Conservation (phyloP, 345 rosid genomes). For the Aquilaria yunnanensis region DNA sequence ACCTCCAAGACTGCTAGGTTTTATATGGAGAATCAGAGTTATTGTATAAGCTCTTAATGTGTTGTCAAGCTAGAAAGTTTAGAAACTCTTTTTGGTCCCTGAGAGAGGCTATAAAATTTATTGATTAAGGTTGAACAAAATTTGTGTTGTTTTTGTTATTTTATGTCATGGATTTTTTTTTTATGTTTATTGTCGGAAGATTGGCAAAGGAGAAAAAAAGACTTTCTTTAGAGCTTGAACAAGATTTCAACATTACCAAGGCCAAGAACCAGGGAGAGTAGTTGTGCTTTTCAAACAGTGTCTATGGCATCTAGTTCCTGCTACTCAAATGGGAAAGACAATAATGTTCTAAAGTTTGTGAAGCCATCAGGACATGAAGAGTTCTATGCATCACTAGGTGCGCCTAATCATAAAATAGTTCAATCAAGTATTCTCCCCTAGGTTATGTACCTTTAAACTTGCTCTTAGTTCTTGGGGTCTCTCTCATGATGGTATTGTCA, state of each 20-base stretch:
- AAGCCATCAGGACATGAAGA: too few relatives aligned
- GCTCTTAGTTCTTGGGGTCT: too few relatives aligned
- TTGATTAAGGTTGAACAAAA: slow-evolving; percentile 6
- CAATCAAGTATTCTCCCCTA: too few relatives aligned
- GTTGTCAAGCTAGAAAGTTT: neutral
- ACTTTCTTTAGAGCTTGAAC: slow-evolving; percentile 90
- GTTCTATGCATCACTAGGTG: too few relatives aligned
- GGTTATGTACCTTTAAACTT: too few relatives aligned
- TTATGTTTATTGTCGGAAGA: slow-evolving; percentile 52
- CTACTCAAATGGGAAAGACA: too few relatives aligned
- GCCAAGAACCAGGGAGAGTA: slow-evolving; percentile 33
- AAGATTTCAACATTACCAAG: slow-evolving; percentile 79
- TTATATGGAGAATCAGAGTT: too few relatives aligned
- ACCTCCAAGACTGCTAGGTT: too few relatives aligned
- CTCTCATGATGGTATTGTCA: too few relatives aligned
- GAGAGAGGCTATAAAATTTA: neutral
- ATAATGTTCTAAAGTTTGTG: too few relatives aligned
- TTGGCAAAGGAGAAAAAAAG: slow-evolving; percentile 92
- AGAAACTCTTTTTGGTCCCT: neutral
- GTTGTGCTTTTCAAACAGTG: slow-evolving; percentile 39
- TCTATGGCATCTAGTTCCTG: slow-evolving; percentile 47
- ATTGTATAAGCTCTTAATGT: too few relatives aligned
- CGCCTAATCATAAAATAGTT: too few relatives aligned
- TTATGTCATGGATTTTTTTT: slow-evolving; percentile 11
- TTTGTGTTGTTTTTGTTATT: slow-evolving; percentile 8